phyloP scores from a whole-genome alignment of 2,329 filamentous ascomycete genomes.

The Penicillium sp. region DNA sequence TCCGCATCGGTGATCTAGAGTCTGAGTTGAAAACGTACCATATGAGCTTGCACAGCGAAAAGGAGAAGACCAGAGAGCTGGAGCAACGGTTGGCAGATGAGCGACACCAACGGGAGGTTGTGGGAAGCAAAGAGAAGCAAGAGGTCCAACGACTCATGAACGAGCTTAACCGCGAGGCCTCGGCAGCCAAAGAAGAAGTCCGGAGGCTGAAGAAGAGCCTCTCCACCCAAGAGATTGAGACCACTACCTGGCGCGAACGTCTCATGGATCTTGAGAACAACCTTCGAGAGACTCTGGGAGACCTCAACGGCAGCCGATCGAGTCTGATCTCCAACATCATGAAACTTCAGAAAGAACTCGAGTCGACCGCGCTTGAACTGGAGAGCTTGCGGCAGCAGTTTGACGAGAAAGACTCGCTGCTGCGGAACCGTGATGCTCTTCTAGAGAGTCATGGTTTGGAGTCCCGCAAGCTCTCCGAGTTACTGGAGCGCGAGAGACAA shows the following conservation, averaged over 20 bases:
- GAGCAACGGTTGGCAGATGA: constrained; percentile 76
- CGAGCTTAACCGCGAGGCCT: constrained; percentile 82
- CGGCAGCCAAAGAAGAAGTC: constrained; percentile 79
- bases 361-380: constrained; percentile 77
- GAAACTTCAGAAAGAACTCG: constrained; percentile 83
- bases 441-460: constrained; percentile 88
- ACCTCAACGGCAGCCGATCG: constrained; percentile 80
- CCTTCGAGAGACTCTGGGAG: constrained; percentile 80
- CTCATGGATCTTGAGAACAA: constrained; percentile 87
- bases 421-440: constrained; percentile 83
- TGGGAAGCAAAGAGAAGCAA: constrained; percentile 86
- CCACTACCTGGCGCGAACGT: constrained; percentile 85
- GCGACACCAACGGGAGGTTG: constrained; percentile 78
- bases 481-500: constrained; percentile 87
- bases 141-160: constrained; percentile 92
- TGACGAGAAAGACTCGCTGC: constrained; percentile 84
- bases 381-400: constrained; percentile 73
- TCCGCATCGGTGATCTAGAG: constrained; percentile 92
- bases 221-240: constrained; percentile 80
- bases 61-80: constrained; percentile 69
- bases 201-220: constrained; percentile 78
- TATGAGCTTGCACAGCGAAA: constrained; percentile 76
- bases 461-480: constrained; percentile 75
- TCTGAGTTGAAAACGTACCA: constrained; percentile 76
- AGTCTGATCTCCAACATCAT: constrained; percentile 82